These are phyloP conservation scores for Lagenidium sp. DNA, from an alignment of 352 stramenopile species.

Conservation along the genomic window DNA sequence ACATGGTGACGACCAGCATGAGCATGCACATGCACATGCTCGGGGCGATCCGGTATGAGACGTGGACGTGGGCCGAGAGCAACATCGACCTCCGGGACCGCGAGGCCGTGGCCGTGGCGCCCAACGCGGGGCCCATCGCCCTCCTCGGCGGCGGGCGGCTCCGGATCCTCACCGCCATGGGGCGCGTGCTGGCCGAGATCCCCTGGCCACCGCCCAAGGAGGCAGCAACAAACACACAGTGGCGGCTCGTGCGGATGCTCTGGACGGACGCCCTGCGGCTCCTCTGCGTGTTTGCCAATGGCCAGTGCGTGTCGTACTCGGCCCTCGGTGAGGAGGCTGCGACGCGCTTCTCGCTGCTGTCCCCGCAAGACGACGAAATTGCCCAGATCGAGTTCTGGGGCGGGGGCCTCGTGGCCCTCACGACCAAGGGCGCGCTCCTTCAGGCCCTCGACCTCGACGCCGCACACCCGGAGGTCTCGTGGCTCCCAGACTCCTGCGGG, in stretches of 20 bases:
- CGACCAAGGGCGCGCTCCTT: constrained; percentile 74
- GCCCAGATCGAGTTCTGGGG: constrained; percentile 73
- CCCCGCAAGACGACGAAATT: constrained; percentile 55
- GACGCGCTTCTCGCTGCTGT: constrained; percentile 60
- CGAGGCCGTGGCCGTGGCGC: constrained; percentile 37
- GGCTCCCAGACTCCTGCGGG: constrained; percentile 62
- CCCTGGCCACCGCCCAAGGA: constrained; percentile 66
- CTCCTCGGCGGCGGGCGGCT: constrained; percentile 57
- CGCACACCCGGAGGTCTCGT: constrained; percentile 64
- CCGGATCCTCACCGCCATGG: constrained; percentile 71
- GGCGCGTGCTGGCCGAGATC: constrained; percentile 42
- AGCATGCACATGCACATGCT: constrained; percentile 80
- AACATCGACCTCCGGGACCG: constrained; percentile 54
- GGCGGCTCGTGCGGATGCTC: constrained; percentile 57
- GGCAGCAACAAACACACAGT: constrained; percentile 17
- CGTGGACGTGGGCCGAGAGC: constrained; percentile 63
- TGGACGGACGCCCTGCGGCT: constrained; percentile 81
- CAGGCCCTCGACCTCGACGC: constrained; percentile 76
- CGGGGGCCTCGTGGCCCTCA: constrained; percentile 65
- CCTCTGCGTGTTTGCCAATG: constrained; percentile 71
- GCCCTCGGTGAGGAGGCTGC: constrained; percentile 67
- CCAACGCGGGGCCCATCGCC: constrained; percentile 62
- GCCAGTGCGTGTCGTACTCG: constrained; percentile 57
- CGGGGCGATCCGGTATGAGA: constrained; percentile 83
- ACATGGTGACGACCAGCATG: no score